phyloP scores from a whole-genome alignment of 2,329 filamentous ascomycete species.

The Calonectria pteridis region DNA sequence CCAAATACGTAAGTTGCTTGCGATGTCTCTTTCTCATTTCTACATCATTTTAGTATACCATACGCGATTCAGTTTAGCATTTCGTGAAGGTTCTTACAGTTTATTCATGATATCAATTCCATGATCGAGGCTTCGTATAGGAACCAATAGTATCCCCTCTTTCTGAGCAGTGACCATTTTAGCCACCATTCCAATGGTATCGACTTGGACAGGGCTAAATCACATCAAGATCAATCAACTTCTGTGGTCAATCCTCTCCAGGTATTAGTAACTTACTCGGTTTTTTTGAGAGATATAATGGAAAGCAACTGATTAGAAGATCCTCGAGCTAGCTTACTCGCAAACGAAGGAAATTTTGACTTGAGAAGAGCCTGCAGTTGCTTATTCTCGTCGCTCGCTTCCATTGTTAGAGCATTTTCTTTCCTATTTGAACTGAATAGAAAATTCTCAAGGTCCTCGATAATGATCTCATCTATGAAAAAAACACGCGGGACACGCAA shows the following conservation, averaged over 20 bases:
- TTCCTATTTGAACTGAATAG: neutral
- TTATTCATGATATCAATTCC: neutral
- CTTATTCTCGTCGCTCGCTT: neutral
- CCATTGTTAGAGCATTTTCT: neutral
- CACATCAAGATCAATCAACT: neutral
- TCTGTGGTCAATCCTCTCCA: neutral
- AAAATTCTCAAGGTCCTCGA: neutral
- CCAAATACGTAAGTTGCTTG: conserved; percentile 5
- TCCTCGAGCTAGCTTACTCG: neutral
- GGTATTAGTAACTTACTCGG: neutral
- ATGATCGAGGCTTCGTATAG: neutral
- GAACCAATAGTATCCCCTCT: neutral
- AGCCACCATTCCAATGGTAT: neutral
- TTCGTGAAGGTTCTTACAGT: neutral
- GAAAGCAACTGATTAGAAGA: neutral
- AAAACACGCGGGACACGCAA: neutral
- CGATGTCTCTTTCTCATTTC: neutral
- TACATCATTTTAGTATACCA: neutral
- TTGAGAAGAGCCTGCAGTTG: neutral
- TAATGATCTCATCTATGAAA: neutral
- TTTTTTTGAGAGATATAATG: neutral
- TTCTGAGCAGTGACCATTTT: neutral
- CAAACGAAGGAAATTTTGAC: neutral
- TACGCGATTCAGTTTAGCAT: neutral
- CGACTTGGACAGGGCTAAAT: neutral